Evolutionary conservation across 129 eudicot species (phyloP).

Genomic region (Pulicaria dysenterica): DNA sequence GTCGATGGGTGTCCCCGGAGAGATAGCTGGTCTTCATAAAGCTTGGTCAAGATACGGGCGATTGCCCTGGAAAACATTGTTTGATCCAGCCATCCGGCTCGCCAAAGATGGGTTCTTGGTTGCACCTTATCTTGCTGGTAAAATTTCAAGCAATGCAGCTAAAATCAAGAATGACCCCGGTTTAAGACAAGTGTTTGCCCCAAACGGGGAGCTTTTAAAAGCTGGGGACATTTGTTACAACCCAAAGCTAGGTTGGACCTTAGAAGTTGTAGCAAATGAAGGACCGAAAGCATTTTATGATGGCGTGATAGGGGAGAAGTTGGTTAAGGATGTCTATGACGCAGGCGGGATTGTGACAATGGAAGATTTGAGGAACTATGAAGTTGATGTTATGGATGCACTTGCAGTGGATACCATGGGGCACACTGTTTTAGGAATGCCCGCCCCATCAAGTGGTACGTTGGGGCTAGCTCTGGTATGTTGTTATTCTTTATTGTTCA

Average conservation of each 20-base stretch:
- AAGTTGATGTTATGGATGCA: constrained; percentile 61
- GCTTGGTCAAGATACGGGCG: constrained; percentile 82
- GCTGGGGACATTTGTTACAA: constrained; percentile 82
- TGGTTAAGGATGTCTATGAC: constrained; percentile 67
- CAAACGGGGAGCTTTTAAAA: constrained; percentile 60
- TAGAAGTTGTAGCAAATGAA: constrained; percentile 77
- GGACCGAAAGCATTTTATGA: constrained; percentile 80
- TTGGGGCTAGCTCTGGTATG: constrained; percentile 83
- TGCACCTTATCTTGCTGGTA: constrained; percentile 57
- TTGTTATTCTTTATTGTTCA: constrained; percentile 7
- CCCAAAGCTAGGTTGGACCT: constrained; percentile 66
- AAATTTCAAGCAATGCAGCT: constrained; percentile 36
- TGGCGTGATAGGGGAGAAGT: constrained; percentile 69
- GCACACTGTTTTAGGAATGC: constrained; percentile 78
- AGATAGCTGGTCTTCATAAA: constrained; percentile 73
- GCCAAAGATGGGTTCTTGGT: constrained; percentile 72
- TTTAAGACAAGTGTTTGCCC: constrained; percentile 73
- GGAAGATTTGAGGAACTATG: constrained; percentile 81
- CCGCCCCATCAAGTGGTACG: constrained; percentile 97
- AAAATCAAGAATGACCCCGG: constrained; percentile 64
- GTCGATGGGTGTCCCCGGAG: constrained; percentile 93
- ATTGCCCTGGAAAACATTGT: constrained; percentile 69
- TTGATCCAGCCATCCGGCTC: constrained; percentile 70
- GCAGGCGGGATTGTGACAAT: constrained; percentile 86
- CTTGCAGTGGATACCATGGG: constrained; percentile 74